phyloP scores from a whole-genome alignment of 495 filamentous ascomycete genomes.

The Melanomma pulvis-pyrius region DNA sequence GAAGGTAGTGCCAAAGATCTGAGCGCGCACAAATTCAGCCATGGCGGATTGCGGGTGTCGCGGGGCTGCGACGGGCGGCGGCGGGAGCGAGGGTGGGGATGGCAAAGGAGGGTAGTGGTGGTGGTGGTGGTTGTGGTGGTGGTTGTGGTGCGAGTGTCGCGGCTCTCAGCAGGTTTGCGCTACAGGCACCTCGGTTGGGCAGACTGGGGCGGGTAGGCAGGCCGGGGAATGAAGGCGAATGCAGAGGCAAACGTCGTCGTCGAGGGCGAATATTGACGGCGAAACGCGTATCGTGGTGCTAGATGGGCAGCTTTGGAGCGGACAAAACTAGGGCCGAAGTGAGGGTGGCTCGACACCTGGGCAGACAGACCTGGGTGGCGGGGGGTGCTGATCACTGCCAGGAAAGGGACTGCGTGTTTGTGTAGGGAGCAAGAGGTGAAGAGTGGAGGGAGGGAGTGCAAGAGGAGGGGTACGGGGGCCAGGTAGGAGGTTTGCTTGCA shows the following conservation, averaged over 20 bases:
- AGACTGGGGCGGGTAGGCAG: neutral
- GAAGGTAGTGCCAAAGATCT: conserved; percentile 99
- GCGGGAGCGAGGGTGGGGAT: conserved; percentile 14
- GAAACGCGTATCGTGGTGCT: neutral
- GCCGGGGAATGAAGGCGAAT: neutral
- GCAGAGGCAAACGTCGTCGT: neutral
- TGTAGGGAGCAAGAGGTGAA: neutral
- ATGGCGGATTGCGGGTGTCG: conserved; percentile 23
- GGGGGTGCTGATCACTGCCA: conserved; percentile 15
- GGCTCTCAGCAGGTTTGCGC: conserved; percentile 18
- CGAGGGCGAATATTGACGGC: neutral
- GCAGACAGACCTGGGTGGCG: neutral
- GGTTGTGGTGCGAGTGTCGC: conserved; percentile 1
- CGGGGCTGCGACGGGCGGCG: conserved; percentile 8
- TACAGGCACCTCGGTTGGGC: neutral
- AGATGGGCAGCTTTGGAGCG: neutral
- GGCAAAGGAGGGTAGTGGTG: neutral
- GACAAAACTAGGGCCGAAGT: neutral
- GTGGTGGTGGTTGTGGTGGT: conserved; percentile 7
- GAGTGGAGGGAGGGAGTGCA: neutral
- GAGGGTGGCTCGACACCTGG: neutral
- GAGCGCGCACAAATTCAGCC: conserved; percentile 91
- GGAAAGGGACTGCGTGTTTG: neutral
- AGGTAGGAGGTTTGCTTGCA: neutral
- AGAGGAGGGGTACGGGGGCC: neutral